Conservation (phyloP, 495 filamentous ascomycete genomes). For the Parmelia sp. region DNA sequence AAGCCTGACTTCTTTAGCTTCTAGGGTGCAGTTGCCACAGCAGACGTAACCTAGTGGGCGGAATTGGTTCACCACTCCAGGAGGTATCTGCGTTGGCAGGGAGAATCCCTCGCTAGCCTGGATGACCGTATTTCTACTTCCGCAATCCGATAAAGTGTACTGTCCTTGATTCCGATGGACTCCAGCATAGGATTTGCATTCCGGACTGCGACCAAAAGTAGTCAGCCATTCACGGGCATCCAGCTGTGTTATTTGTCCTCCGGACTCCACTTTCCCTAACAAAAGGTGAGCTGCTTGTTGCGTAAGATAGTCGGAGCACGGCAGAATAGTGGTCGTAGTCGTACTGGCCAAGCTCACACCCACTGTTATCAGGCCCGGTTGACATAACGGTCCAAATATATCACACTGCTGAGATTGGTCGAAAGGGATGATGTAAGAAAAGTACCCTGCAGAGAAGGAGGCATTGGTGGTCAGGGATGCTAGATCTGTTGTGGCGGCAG, state of each 20-base stretch:
- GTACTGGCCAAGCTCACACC: background rate
- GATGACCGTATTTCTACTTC: background rate
- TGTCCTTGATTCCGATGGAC: background rate
- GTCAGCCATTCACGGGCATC: background rate
- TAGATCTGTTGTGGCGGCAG: background rate
- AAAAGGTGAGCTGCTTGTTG: background rate
- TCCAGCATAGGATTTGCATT: background rate
- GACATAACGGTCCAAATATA: slow-evolving; percentile 4
- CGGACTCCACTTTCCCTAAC: background rate
- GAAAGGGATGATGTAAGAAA: background rate
- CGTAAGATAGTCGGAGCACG: background rate
- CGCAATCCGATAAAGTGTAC: background rate
- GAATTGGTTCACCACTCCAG: background rate
- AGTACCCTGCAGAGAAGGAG: background rate
- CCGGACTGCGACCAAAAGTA: background rate
- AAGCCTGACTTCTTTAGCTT: background rate
- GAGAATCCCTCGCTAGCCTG: background rate
- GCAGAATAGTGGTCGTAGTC: background rate
- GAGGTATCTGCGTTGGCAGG: background rate
- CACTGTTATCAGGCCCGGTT: background rate
- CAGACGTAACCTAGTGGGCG: background rate
- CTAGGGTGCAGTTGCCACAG: background rate
- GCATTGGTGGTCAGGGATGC: background rate
- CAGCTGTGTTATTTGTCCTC: background rate
- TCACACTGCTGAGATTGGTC: background rate